Evolutionary conservation across 345 rosid species (phyloP).

Genomic region (Melaleuca quinquenervia): DNA sequence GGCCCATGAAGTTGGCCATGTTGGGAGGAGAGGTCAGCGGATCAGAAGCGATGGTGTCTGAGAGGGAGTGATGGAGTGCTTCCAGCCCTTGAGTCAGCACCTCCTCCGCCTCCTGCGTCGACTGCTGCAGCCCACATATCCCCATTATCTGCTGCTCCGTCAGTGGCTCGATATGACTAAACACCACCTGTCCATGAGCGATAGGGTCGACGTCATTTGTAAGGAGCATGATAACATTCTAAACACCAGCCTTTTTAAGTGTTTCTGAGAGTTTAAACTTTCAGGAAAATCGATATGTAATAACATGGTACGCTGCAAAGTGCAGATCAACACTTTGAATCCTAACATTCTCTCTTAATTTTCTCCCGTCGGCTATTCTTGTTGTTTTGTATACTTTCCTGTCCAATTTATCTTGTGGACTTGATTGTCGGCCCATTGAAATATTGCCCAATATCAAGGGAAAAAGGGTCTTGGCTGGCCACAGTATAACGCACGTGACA

Average conservation of each 20-base stretch:
- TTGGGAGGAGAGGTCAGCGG: conserved; percentile 7
- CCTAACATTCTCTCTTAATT: not conserved
- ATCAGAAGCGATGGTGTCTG: conserved; percentile 29
- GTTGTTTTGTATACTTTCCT: not conserved
- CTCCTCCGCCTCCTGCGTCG: conserved; percentile 36
- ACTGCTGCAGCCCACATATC: conserved; percentile 27
- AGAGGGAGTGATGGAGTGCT: conserved; percentile 25
- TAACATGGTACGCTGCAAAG: not conserved
- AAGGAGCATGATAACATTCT: not conserved
- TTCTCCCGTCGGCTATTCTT: not conserved
- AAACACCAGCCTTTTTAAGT: too few species aligned
- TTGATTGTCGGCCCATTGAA: not conserved
- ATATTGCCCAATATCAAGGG: too few species aligned
- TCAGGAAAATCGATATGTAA: not conserved
- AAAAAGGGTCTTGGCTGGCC: not conserved
- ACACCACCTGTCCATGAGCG: conserved; percentile 13
- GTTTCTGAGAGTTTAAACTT: not conserved
- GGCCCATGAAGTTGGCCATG: conserved; percentile 25
- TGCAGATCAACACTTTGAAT: not conserved
- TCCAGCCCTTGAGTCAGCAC: conserved; percentile 37
- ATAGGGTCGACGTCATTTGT: not conserved
- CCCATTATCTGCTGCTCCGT: conserved; percentile 34
- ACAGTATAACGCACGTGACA: not conserved
- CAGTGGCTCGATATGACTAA: conserved; percentile 22
- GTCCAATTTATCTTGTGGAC: not conserved